These are phyloP conservation scores for Aspergillus fumigatiaffinis DNA, from an alignment of 2,329 filamentous ascomycete genomes.

Conservation along the genomic window DNA sequence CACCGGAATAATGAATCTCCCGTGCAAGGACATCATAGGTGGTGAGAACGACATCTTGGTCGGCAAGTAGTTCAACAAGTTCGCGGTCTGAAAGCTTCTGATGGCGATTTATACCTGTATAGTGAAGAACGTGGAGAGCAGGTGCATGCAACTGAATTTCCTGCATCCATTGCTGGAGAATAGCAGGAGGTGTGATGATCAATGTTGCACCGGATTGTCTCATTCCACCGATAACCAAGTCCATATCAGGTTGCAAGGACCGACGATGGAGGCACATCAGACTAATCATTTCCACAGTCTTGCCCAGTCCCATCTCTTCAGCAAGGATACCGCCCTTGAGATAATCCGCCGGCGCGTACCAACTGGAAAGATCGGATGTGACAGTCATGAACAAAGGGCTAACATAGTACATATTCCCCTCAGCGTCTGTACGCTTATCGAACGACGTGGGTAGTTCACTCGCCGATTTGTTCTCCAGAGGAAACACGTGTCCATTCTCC, in stretches of 20 bases:
- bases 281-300: slow-evolving; percentile 48
- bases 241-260: slow-evolving; percentile 10
- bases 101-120: slow-evolving; percentile 49
- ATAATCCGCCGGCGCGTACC: slow-evolving; percentile 24
- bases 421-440: slow-evolving; percentile 30
- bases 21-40: slow-evolving; percentile 67
- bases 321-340: slow-evolving; percentile 46
- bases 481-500: slow-evolving; percentile 27
- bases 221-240: slow-evolving; percentile 21
- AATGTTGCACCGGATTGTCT: slow-evolving; percentile 52
- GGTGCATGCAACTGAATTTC: slow-evolving; percentile 58
- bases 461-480: slow-evolving; percentile 5
- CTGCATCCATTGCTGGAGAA: slow-evolving; percentile 60
- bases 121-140: slow-evolving; percentile 52
- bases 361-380: slow-evolving; percentile 34
- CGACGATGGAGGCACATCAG: slow-evolving; percentile 42
- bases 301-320: slow-evolving; percentile 50
- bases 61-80: slow-evolving; percentile 45
- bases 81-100: slow-evolving; percentile 34
- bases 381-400: slow-evolving; percentile 42
- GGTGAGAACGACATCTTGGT: slow-evolving; percentile 56
- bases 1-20: slow-evolving; percentile 73
- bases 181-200: slow-evolving; percentile 60
- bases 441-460: slow-evolving; percentile 38
- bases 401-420: slow-evolving; percentile 37